A percentile compares a stretch with the other conserved stretches of the same genome.
phyloP scores from a whole-genome alignment of 2,329 filamentous ascomycete species.

The Graphilbum ipis-grandicollis region DNA sequence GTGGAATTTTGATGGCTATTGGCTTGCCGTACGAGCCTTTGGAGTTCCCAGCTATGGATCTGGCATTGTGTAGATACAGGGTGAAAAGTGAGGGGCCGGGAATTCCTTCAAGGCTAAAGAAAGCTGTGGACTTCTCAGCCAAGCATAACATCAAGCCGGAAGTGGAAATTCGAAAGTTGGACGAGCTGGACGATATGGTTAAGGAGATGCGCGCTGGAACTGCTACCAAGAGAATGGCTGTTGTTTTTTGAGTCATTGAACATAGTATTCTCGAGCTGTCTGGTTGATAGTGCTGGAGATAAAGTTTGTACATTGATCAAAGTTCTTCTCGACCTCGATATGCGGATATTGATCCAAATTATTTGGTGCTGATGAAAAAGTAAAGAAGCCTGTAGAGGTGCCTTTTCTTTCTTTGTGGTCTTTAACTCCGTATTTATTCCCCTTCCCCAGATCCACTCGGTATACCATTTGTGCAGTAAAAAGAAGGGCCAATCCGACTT shows the following conservation, averaged over 20 bases:
- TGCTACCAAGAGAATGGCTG: no score
- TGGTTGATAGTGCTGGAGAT: no score
- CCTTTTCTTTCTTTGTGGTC: neutral
- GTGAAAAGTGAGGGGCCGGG: conserved; percentile 24
- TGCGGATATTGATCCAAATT: no score
- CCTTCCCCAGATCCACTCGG: neutral
- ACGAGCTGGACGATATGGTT: conserved; percentile 20
- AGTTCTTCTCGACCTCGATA: no score
- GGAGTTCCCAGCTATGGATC: conserved; percentile 19
- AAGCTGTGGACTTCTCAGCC: conserved; percentile 24
- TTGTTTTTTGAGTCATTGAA: no score
- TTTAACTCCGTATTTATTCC: neutral
- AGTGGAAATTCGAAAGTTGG: conserved; percentile 19
- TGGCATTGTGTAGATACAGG: conserved; percentile 20
- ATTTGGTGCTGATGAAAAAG: no score
- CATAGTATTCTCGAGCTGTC: no score
- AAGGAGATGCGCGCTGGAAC: conserved; percentile 17
- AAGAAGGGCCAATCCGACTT: conserved; percentile 1
- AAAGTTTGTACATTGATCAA: no score
- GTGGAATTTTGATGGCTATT: conserved; percentile 24
- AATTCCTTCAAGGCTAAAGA: conserved; percentile 23
- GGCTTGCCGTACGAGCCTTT: conserved; percentile 20
- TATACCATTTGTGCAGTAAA: no score
- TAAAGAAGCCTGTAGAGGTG: no score
- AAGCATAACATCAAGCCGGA: conserved; percentile 22